Evolutionary conservation across 176 grass and related monocot genomes (phyloP), one percentile per base, ranked within the genome.

Genomic region (Carex parvula): DNA sequence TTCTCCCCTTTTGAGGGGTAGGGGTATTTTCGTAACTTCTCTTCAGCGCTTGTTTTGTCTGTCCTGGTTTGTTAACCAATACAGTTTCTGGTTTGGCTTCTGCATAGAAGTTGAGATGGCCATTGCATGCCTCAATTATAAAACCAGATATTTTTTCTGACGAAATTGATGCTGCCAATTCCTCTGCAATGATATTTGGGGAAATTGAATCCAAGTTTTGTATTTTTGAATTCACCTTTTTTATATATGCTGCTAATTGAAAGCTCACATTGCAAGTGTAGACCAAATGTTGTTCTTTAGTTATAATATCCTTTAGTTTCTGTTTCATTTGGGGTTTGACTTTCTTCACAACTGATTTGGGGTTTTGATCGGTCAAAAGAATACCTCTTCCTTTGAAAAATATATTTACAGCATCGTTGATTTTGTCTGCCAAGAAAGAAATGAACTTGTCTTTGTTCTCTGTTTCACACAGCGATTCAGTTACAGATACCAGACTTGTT

Each of bases 21-120:
- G 76, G 60, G 63, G 54, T 29, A 18, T 56, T 79, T 86, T 53
- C 20, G 80, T 39, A 32, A 52, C 53, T 90, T 46, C 67, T 86
- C 66, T 81, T 79, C 5, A 48, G 8, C 46, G 71, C 70, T 87
- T 86, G 83, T 84, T 90, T 91, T 87, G 77, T 52, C 74, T 90
- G 87, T 65, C 35, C 52, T 52, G 9, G 42, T 84, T 61, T 52
- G 84, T 79, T 59, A 73, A 44, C 13, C 22, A 53, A 9, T 35
- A 50, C 75, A 50, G 74, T 64, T 71, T 83, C 87, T 77, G 85
- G 81, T 54, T 67, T 57, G 39, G 68, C 29, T 54, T 84, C 73
- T 78, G 89, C 90, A 86, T 98, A 95, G 20, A 98, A 98, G 85
- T 98, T 95, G 60, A 98, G 91, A 87, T 98, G 96, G 39, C 96